A percentile compares a stretch with the other conserved stretches of the same genome.
These are phyloP conservation scores for Suillus sp. DNA, from an alignment of 768 basidiomycete species.

Conservation along the genomic window DNA sequence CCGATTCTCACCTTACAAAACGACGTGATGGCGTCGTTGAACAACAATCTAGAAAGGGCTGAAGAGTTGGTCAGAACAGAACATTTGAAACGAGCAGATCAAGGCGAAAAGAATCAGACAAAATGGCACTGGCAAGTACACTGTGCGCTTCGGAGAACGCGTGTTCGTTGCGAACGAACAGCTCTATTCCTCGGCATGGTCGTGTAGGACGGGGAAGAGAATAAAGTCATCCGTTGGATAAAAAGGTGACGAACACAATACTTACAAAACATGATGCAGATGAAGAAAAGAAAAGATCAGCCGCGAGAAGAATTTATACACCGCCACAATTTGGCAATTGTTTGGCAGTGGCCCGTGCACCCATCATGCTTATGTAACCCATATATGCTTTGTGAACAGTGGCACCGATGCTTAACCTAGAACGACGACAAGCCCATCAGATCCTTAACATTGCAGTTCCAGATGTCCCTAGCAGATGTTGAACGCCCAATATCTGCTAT, in stretches of 20 bases:
- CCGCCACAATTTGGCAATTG: slow-evolving; percentile 24
- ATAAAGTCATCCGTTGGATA: slow-evolving; percentile 62
- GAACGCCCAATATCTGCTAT: slow-evolving; percentile 9
- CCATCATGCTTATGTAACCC: slow-evolving; percentile 25
- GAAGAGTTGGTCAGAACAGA: slow-evolving; percentile 20
- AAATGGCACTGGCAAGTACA: slow-evolving; percentile 91
- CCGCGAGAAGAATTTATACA: slow-evolving; percentile 29
- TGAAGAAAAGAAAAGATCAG: neutral
- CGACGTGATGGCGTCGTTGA: neutral
- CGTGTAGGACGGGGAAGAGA: slow-evolving; percentile 93
- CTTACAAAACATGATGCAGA: slow-evolving; percentile 19
- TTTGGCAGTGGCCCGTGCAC: slow-evolving; percentile 37
- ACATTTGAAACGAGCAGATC: neutral
- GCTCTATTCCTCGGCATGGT: slow-evolving; percentile 85
- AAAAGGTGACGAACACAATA: neutral
- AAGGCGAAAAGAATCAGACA: slow-evolving; percentile 53
- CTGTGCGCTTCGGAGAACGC: slow-evolving; percentile 61
- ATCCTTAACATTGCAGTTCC: slow-evolving; percentile 8
- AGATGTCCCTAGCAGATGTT: slow-evolving; percentile 27
- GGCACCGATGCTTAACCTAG: slow-evolving; percentile 6
- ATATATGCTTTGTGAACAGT: slow-evolving; percentile 15
- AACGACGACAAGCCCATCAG: slow-evolving; percentile 23
- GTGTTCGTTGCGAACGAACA: slow-evolving; percentile 77
- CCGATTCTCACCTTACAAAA: slow-evolving; percentile 26
- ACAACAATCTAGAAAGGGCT: slow-evolving; percentile 7